Conservation (phyloP, 306 rosid species). For the Alnus glutinosa region DNA sequence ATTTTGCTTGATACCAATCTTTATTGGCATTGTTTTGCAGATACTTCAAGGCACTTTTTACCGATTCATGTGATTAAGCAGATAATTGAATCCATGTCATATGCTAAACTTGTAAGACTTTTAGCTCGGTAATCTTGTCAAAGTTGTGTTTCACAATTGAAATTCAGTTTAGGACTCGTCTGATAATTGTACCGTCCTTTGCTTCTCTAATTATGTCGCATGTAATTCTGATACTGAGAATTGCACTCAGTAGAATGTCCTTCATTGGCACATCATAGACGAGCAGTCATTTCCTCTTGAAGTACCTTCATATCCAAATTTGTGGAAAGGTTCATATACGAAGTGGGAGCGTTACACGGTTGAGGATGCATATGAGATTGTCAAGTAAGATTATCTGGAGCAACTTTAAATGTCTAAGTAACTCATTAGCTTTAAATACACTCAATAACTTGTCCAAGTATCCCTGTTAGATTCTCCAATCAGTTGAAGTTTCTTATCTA, state of each 20-base stretch:
- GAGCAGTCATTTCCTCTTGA: constrained; percentile 89
- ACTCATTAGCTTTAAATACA: constrained; percentile 17
- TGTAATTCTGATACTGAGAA: constrained; percentile 49
- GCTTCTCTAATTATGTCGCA: constrained; percentile 20
- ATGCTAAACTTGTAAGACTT: constrained; percentile 84
- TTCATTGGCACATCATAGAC: constrained; percentile 97
- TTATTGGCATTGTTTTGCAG: constrained; percentile 51
- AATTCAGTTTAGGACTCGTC: constrained; percentile 15
- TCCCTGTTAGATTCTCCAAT: background rate
- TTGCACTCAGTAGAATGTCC: constrained; percentile 73
- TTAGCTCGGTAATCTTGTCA: constrained; percentile 12
- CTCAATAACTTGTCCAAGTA: background rate
- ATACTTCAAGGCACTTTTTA: constrained; percentile 92
- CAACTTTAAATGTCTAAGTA: constrained; percentile 28
- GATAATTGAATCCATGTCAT: constrained; percentile 89
- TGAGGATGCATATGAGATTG: constrained; percentile 90
- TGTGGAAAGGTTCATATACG: constrained; percentile 94
- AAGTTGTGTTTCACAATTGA: constrained; percentile 12
- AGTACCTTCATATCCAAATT: constrained; percentile 80
- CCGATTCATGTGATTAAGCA: constrained; percentile 78
- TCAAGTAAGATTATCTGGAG: constrained; percentile 57
- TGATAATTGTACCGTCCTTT: constrained; percentile 15
- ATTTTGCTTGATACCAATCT: constrained; percentile 28
- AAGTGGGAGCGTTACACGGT: constrained; percentile 89
- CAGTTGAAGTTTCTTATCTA: constrained; percentile 1